Evolutionary conservation across 2,329 filamentous ascomycete genomes (phyloP).

Genomic region (Pseudogymnoascus sp.): DNA sequence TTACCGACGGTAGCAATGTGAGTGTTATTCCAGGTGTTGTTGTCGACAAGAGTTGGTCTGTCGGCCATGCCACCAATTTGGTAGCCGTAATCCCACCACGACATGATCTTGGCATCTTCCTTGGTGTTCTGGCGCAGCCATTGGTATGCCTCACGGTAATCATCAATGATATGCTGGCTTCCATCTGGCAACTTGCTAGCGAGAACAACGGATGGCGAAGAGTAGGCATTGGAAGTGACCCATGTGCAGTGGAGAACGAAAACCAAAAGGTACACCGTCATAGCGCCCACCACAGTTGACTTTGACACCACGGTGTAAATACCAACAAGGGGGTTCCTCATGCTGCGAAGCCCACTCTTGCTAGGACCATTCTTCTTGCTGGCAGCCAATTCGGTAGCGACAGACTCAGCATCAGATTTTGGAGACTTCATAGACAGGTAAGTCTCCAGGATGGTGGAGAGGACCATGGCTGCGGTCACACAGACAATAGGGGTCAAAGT

Average conservation of each 20-base stretch:
- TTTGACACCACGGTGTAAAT: constrained; percentile 80
- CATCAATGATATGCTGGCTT: constrained; percentile 96
- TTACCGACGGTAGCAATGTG: constrained; percentile 99
- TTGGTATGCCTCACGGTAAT: constrained; percentile 98
- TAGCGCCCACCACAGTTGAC: constrained; percentile 61
- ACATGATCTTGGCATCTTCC: constrained; percentile 96
- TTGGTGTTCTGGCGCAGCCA: constrained; percentile 97
- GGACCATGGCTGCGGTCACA: constrained; percentile 80
- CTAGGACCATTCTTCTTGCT: constrained; percentile 46
- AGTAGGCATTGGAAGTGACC: constrained; percentile 99
- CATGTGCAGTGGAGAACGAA: constrained; percentile 98
- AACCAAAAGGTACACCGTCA: constrained; percentile 75
- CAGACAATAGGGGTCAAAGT: constrained; percentile 95
- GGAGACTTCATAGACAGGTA: constrained; percentile 67
- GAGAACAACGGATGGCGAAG: constrained; percentile 92
- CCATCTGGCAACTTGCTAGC: constrained; percentile 89
- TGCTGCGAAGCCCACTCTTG: constrained; percentile 57
- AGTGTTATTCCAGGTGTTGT: constrained; percentile 99
- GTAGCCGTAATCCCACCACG: constrained; percentile 99
- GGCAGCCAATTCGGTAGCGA: constrained; percentile 32
- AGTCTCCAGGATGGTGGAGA: constrained; percentile 81
- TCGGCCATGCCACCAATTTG: constrained; percentile 99
- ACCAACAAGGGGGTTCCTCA: constrained; percentile 67
- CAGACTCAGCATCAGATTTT: constrained; percentile 39
- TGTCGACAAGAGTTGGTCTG: constrained; percentile 92